Evolutionary conservation across 202 grass and related monocot species (phyloP), one percentile per base, ranked within the genome.

Genomic region (Bolboschoenoplectus hybrid): DNA sequence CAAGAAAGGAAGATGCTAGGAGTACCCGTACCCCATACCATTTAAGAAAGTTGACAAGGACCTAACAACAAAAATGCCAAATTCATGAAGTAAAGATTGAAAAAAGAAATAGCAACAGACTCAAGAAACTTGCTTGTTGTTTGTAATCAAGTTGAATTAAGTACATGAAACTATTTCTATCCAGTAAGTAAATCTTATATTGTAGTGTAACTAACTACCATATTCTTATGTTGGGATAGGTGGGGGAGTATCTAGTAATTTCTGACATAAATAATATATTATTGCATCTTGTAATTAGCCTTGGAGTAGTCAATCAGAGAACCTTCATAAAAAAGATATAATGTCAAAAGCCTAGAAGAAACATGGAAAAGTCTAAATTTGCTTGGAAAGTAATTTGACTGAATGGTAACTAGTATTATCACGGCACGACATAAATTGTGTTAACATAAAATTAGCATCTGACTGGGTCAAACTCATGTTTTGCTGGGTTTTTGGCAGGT

Each of bases 401-500:
- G 35, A 67, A 67, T 34, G 13, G 4, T 19, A 70, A 45, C 67
- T 3, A 70, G 14, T 14, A 41, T 68, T 13, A 14, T 41, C 11
- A 68, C 4, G 2, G 9, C 6, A 36, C 52, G 1, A 66, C 1
- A 68, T 11, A 68, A 41, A 12, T 68, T 68, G 36, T 70, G 13
- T 70, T 67, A 67, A n/a, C 67, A 43, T 70, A 77, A 55, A 52
- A 16, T 6, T 56, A 80, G 16, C 36, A 60, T 9, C 60, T 80
- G 53, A 81, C 12, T 87, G 32, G 60, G 10, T 56, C 2, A 35
- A 60, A 61, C 75, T 80, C 75, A 80, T 80, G 32, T 60, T 26
- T 80, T 80, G 3, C 53, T 61, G 13, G 1, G 8, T 74, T 32
- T 73, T 88, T 78, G 74, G 44, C 83, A 97, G 97, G 93, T 99